Evolutionary conservation across 331 rosid genomes (phyloP), one percentile per base, ranked within the genome.

Genomic region (Quercus tomentella): DNA sequence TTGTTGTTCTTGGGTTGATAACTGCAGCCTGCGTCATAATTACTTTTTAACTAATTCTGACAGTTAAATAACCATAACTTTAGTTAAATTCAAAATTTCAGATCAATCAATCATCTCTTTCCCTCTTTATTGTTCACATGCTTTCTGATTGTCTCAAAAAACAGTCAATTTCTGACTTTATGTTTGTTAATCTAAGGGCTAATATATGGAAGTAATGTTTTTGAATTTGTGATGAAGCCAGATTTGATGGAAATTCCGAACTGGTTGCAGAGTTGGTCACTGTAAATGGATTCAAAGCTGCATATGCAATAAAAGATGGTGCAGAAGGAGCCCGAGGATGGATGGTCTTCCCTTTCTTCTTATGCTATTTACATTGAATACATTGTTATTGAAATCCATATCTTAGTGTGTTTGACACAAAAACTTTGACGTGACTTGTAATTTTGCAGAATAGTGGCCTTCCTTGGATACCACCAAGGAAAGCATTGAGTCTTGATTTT

Each of bases 241-340:
- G 98, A 89, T 96, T 90, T 89, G 97, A 92, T 84, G 98, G 97
- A 85, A 92, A 81, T 91, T 90, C 97, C 56, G 97, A 96, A 88
- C 89, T 96, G 87, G 97, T 93, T 82, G 99, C 97, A 7, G 98
- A 96, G 89, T 85, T 96, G 86, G 94, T 85, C 56, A 86, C 97
- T 10, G 74, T 87, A 52, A 96, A 96, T 56, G 98, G 94, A 80
- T 96, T 96, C 86, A 96, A 91, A 82, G 93, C 99, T 70, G 98
- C 99, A 56, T 96, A 91, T 81, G 94, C 93, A 25, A 91, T 96
- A 28, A 96, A 92, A 84, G 99, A 96, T 75, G 99, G 99, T 6
- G 97, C 89, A 2, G 99, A 92, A 89, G 99, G 99, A 80, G 93
- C 97, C 8, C 89, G 96, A 35, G 99, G 99, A 88, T 96, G 99